Conservation (phyloP, 2,329 filamentous ascomycete genomes). For the Xylariaceae sp. region DNA sequence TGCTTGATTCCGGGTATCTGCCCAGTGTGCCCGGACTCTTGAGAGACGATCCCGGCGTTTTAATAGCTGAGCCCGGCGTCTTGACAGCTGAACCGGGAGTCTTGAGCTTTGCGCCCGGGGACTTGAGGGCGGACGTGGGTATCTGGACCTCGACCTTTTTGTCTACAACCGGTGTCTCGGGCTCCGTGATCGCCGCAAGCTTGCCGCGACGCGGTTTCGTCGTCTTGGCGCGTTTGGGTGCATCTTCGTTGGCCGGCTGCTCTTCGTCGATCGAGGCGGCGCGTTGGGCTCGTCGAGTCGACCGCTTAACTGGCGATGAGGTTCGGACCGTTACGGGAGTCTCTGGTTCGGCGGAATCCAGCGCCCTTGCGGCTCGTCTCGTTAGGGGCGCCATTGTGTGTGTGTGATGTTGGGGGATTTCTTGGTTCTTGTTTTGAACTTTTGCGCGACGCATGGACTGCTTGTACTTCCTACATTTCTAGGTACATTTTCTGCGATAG, state of each 20-base stretch:
- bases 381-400: conserved; percentile 27
- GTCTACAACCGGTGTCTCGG: conserved; percentile 12
- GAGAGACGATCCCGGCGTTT: too few relatives aligned
- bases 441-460: not conserved
- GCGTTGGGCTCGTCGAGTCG: conserved; percentile 20
- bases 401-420: not conserved
- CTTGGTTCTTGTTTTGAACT: not conserved
- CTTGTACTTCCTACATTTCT: not conserved
- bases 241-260: not conserved
- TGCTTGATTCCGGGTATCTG: too few relatives aligned
- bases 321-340: not conserved
- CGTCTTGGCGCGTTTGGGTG: not conserved
- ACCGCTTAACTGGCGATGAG: conserved; percentile 15
- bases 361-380: conserved; percentile 23
- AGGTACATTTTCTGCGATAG: not conserved
- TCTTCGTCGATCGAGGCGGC: conserved; percentile 14
- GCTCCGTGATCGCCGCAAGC: conserved; percentile 25
- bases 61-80: not conserved
- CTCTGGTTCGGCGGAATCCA: conserved; percentile 1
- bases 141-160: conserved; percentile 26
- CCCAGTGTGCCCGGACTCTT: too few relatives aligned
- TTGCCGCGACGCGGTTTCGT: conserved; percentile 22
- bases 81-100: not conserved
- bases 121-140: conserved; percentile 21
- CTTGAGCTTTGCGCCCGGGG: conserved; percentile 11